Conservation (phyloP, 805 yeast species). For the Cyberlindnera veronae region DNA sequence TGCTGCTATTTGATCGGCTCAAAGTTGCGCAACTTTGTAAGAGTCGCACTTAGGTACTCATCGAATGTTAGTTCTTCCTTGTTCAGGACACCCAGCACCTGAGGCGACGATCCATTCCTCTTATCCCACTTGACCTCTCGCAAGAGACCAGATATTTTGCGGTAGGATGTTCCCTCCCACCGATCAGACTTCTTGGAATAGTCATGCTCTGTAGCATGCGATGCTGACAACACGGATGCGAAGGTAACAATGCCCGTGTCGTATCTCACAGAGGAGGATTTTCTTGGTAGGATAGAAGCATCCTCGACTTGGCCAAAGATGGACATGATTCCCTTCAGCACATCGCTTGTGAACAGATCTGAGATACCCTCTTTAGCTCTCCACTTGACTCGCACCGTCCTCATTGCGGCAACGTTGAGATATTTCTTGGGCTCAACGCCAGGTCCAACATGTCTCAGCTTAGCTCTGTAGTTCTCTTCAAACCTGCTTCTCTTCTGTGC, state of each 20-base stretch:
- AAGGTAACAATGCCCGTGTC: conserved; percentile 19
- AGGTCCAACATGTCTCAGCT: neutral
- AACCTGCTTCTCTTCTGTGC: conserved; percentile 16
- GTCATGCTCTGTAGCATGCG: conserved; percentile 16
- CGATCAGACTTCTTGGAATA: conserved; percentile 8
- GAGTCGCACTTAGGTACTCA: conserved; percentile 16
- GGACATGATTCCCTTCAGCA: conserved; percentile 22
- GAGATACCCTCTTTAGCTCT: conserved; percentile 22
- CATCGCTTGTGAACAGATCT: conserved; percentile 21
- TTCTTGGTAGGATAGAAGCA: conserved; percentile 13
- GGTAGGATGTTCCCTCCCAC: conserved; percentile 24
- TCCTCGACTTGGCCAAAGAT: conserved; percentile 23
- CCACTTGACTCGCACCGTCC: conserved; percentile 24
- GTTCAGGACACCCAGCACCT: neutral
- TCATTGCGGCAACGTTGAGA: neutral
- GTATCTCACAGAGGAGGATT: conserved; percentile 13
- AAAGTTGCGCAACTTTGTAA: conserved; percentile 8
- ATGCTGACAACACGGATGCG: conserved; percentile 9
- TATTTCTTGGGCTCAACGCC: neutral
- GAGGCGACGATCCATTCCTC: neutral
- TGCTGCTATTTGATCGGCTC: neutral
- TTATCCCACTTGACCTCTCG: conserved; percentile 20
- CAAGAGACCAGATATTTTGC: conserved; percentile 21
- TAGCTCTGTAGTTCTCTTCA: conserved; percentile 14
- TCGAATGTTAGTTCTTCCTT: conserved; percentile 15